phyloP scores from a whole-genome alignment of 2,329 filamentous ascomycete genomes.

The Fusarium pininemorale region DNA sequence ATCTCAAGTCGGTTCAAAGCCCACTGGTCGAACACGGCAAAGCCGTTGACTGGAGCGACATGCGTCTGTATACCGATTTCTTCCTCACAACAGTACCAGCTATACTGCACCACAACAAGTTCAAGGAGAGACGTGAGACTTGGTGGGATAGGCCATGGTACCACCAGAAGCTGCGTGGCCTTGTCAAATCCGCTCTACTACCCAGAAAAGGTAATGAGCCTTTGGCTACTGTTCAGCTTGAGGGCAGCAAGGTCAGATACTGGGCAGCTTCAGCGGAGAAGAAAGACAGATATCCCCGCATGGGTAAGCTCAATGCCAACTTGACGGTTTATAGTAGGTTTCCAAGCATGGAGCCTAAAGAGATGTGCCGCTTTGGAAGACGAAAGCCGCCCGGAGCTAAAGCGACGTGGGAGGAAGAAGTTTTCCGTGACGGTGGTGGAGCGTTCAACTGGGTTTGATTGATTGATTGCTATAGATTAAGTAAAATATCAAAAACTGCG shows the following conservation, averaged over 20 bases:
- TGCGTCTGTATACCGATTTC: background rate
- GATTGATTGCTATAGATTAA: too few species aligned
- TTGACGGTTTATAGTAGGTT: background rate
- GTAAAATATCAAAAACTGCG: too few species aligned
- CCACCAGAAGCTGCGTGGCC: background rate
- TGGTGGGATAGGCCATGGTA: slow-evolving; percentile 14
- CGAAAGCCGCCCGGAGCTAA: background rate
- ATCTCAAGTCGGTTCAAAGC: background rate
- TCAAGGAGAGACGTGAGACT: background rate
- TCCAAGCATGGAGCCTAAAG: background rate
- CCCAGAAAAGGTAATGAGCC: background rate
- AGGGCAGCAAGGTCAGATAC: background rate
- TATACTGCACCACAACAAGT: background rate
- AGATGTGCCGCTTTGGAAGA: background rate
- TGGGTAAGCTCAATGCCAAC: background rate
- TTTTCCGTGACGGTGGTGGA: background rate
- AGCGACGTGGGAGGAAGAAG: background rate
- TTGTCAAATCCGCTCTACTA: background rate
- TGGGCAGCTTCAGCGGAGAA: background rate
- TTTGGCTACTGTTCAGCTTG: background rate
- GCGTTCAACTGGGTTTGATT: background rate
- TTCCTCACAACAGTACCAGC: background rate
- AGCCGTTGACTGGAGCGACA: background rate
- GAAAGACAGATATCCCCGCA: background rate
- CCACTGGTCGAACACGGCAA: background rate